phyloP scores from a whole-genome alignment of 192 early-diverging fungal genomes.

The Spinellus fusiger region DNA sequence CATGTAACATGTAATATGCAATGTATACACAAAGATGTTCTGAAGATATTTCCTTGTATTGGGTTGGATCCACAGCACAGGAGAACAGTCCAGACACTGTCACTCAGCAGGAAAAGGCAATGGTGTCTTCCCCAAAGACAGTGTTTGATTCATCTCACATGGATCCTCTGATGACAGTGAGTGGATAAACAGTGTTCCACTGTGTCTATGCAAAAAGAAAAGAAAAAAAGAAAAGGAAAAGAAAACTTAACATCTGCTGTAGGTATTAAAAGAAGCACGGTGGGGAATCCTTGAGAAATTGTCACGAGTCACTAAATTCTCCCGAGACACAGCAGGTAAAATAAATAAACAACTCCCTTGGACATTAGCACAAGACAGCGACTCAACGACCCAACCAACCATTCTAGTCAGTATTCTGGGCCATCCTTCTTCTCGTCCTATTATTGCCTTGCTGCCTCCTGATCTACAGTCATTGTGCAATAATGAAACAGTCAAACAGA shows the following conservation, averaged over 20 bases:
- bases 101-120: not conserved
- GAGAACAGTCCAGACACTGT: too few relatives aligned
- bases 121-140: conserved; percentile 8
- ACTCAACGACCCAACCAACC: not conserved
- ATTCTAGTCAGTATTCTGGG: conserved; percentile 31
- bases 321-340: conserved; percentile 57
- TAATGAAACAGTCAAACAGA: conserved; percentile 48
- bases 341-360: not conserved
- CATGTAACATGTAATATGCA: too few relatives aligned
- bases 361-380: not conserved
- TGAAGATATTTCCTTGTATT: not conserved
- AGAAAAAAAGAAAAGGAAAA: not conserved
- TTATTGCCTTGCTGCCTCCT: conserved; percentile 46
- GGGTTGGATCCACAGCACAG: too few relatives aligned
- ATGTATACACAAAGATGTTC: not conserved
- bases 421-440: conserved; percentile 46
- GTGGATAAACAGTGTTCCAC: not conserved
- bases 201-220: too few relatives aligned
- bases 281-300: conserved; percentile 75
- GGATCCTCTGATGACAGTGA: conserved; percentile 36
- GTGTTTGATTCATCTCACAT: conserved; percentile 28
- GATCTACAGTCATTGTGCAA: conserved; percentile 46
- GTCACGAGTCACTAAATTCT: conserved; percentile 67
- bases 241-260: not conserved
- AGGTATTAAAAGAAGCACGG: conserved; percentile 62